A percentile compares a stretch with the other conserved stretches of the same genome.
Evolutionary conservation across 176 grass and related monocot species (phyloP).

Genomic region (Oryza rufipogon): DNA sequence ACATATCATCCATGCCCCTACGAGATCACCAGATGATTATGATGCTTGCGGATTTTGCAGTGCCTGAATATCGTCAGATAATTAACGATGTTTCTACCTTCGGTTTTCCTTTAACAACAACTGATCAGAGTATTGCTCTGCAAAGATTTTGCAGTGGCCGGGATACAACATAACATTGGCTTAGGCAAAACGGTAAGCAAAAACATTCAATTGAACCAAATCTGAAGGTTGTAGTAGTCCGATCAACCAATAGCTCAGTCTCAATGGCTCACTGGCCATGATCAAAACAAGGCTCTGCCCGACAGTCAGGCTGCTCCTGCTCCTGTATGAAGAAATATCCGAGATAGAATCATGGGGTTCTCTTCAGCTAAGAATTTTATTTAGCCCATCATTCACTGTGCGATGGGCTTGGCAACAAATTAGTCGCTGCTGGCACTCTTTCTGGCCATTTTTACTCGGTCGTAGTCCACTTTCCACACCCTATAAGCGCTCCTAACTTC

Average conservation of each 20-base stretch:
- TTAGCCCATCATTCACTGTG: neutral
- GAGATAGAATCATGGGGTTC: neutral
- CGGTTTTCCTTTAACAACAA: neutral
- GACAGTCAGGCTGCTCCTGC: no score
- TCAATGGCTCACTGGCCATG: no score
- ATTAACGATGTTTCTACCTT: neutral
- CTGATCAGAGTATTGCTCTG: no score
- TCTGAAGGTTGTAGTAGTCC: neutral
- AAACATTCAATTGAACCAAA: neutral
- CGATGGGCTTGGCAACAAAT: neutral
- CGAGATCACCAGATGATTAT: neutral
- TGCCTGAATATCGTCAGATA: neutral
- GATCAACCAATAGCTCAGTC: slow-evolving; percentile 1
- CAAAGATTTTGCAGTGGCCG: neutral
- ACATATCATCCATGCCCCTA: neutral
- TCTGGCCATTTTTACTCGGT: slow-evolving; percentile 38
- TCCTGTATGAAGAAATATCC: no score
- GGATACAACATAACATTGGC: neutral
- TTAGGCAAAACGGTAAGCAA: neutral
- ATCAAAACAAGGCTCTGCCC: no score
- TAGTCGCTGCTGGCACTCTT: slow-evolving; percentile 16
- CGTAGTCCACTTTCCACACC: slow-evolving; percentile 72
- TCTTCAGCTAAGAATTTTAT: neutral
- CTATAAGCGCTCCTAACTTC: slow-evolving; percentile 71
- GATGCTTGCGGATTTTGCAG: neutral